Conservation (phyloP, 2,329 filamentous ascomycete genomes). For the Aspergillus niger region DNA sequence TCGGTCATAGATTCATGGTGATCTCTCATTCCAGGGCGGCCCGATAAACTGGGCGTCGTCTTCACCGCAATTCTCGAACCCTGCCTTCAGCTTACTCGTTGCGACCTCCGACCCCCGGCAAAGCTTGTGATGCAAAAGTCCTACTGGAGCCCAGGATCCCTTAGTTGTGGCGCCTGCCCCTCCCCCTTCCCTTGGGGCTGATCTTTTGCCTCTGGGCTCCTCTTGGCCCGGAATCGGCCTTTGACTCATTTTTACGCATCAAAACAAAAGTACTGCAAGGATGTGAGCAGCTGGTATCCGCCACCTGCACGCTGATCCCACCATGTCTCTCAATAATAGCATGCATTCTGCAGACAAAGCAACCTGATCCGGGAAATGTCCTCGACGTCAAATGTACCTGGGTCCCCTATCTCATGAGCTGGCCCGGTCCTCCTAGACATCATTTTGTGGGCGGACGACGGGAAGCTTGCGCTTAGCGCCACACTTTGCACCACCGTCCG, state of each 20-base stretch:
- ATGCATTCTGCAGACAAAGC: slow-evolving; percentile 16
- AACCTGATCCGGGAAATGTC: slow-evolving; percentile 16
- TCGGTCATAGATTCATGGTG: slow-evolving; percentile 1
- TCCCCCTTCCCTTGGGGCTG: slow-evolving; percentile 15
- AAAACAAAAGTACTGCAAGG: slow-evolving; percentile 20
- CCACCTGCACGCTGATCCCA: slow-evolving; percentile 8
- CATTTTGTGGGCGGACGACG: slow-evolving; percentile 15
- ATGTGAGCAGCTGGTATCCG: slow-evolving; percentile 13
- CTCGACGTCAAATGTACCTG: slow-evolving; percentile 9
- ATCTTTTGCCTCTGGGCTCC: slow-evolving; percentile 15
- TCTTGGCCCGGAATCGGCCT: slow-evolving; percentile 12
- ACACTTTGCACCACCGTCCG: slow-evolving; percentile 14
- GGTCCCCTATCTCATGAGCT: slow-evolving; percentile 12
- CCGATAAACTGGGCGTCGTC: slow-evolving; percentile 4
- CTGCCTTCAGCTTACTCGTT: slow-evolving; percentile 2
- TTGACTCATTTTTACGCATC: slow-evolving; percentile 13
- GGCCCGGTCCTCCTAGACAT: slow-evolving; percentile 16
- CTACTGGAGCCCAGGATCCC: slow-evolving; percentile 4
- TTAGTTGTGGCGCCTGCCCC: not conserved
- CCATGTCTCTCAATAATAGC: slow-evolving; percentile 13
- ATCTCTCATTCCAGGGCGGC: slow-evolving; percentile 9
- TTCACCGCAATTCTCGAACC: slow-evolving; percentile 18
- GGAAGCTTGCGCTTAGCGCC: slow-evolving; percentile 23
- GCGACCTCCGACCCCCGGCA: slow-evolving; percentile 2
- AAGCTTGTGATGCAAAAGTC: slow-evolving; percentile 14